Evolutionary conservation across 768 basidiomycete genomes (phyloP).

Genomic region (Boletus sp.): DNA sequence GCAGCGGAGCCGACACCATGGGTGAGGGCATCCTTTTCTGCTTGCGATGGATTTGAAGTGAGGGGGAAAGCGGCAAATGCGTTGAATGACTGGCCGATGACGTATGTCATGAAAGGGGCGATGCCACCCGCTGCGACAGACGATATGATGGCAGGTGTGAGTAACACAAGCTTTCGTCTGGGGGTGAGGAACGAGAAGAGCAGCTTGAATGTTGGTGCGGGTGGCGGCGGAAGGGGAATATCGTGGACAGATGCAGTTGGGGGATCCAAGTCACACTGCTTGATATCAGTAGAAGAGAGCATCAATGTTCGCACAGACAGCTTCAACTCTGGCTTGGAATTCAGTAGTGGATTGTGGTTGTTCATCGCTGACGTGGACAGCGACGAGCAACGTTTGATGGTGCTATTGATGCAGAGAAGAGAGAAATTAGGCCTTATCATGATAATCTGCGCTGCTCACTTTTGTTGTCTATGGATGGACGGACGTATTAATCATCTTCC

Average conservation of each 20-base stretch:
- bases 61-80: constrained; percentile 60
- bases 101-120: constrained; percentile 82
- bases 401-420: constrained; percentile 11
- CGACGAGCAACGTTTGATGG: constrained; percentile 19
- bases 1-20: constrained; percentile 58
- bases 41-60: constrained; percentile 36
- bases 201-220: constrained; percentile 54
- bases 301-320: constrained; percentile 20
- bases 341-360: constrained; percentile 24
- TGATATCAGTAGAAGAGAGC: constrained; percentile 19
- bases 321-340: constrained; percentile 12
- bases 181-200: constrained; percentile 65
- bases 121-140: constrained; percentile 66
- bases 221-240: constrained; percentile 23
- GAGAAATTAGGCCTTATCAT: constrained; percentile 1
- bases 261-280: constrained; percentile 13
- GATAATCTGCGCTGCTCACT: constrained; percentile 4
- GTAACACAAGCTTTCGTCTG: constrained; percentile 51
- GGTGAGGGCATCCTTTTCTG: constrained; percentile 49
- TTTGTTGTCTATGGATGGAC: constrained; percentile 24
- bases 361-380: constrained; percentile 32
- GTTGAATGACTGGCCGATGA: constrained; percentile 76
- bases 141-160: constrained; percentile 60
- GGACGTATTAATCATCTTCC: constrained; percentile 13
- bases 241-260: constrained; percentile 14